Evolutionary conservation across 306 rosid species (phyloP).

Genomic region (Ceratonia siliqua): DNA sequence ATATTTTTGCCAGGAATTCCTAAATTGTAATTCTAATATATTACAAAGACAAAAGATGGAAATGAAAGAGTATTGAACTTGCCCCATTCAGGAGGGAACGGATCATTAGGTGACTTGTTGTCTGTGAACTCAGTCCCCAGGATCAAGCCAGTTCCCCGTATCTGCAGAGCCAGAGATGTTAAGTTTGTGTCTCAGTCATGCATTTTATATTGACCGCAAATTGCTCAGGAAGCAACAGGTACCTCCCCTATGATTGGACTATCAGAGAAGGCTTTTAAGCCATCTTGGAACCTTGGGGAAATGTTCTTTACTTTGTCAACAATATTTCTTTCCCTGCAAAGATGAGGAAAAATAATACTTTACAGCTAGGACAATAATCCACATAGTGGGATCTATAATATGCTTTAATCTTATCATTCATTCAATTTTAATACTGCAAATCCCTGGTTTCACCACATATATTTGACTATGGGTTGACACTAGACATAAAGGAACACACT

Average conservation of each 20-base stretch:
- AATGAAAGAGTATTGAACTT: constrained; percentile 41
- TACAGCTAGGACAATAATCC: constrained; percentile 8
- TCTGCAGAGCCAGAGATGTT: constrained; percentile 53
- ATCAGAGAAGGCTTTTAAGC: constrained; percentile 68
- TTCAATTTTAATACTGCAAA: neutral
- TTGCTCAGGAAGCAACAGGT: constrained; percentile 19
- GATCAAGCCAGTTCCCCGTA: constrained; percentile 87
- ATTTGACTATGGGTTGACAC: neutral
- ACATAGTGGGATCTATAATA: neutral
- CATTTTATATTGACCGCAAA: constrained; percentile 30
- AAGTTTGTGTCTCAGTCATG: neutral
- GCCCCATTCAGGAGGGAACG: constrained; percentile 95
- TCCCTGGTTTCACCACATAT: neutral
- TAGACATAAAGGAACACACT: constrained; percentile 51
- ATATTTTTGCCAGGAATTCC: neutral
- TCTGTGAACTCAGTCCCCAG: constrained; percentile 75
- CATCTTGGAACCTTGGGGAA: constrained; percentile 82
- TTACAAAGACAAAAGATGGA: neutral
- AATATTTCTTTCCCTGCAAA: constrained; percentile 80
- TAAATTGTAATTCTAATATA: neutral
- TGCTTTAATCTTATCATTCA: neutral
- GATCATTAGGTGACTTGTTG: constrained; percentile 87
- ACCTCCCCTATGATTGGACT: constrained; percentile 98
- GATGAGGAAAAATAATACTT: constrained; percentile 26
- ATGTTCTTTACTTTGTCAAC: constrained; percentile 56